A percentile compares a stretch with the other conserved stretches of the same genome.
Evolutionary conservation across 306 rosid species (phyloP).

Genomic region (Rosa chinensis): DNA sequence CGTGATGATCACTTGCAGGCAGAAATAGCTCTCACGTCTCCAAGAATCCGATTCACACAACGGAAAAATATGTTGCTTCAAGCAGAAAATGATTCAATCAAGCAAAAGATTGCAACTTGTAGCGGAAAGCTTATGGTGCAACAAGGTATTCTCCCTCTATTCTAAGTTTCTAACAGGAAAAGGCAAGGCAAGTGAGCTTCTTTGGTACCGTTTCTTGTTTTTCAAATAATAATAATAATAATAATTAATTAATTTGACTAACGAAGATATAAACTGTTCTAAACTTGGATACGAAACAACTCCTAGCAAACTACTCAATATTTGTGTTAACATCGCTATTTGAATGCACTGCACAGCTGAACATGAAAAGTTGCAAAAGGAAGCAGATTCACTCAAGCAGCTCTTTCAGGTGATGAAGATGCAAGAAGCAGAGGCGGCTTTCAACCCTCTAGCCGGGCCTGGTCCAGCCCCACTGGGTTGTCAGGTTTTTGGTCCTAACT

Average conservation of each 20-base stretch:
- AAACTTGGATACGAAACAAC: not conserved
- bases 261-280: no score
- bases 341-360: not conserved
- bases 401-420: not conserved
- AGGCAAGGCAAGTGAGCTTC: not conserved
- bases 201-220: not conserved
- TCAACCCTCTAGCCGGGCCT: not conserved
- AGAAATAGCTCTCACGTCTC: conserved; percentile 20
- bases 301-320: not conserved
- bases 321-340: not conserved
- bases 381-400: not conserved
- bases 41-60: conserved; percentile 11
- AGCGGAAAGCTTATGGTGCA: conserved; percentile 20
- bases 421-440: not conserved
- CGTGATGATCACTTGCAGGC: conserved; percentile 12
- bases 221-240: no score
- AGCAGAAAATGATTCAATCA: conserved; percentile 28
- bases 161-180: not conserved
- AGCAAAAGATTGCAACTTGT: conserved; percentile 14
- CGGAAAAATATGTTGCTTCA: conserved; percentile 21
- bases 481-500: not conserved
- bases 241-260: no score
- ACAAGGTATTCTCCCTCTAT: conserved; percentile 27
- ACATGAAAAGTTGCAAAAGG: not conserved
- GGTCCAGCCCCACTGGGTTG: not conserved